Evolutionary conservation across 2,329 filamentous ascomycete species (phyloP).

Genomic region (Daldinia sp.): DNA sequence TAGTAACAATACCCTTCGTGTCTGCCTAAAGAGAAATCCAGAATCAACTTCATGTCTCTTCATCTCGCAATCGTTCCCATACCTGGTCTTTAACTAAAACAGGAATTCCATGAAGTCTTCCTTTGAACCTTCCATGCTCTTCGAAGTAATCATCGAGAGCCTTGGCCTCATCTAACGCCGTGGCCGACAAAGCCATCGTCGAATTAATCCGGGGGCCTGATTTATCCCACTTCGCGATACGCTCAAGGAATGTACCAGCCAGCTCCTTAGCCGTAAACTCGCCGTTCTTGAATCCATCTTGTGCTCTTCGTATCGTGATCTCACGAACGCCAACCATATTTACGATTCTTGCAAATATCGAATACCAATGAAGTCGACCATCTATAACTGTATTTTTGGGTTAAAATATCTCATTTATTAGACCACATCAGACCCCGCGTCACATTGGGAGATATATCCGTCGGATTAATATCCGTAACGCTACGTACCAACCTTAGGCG

Average conservation of each 20-base stretch:
- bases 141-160: constrained; percentile 27
- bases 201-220: constrained; percentile 34
- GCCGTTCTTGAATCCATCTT: constrained; percentile 27
- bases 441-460: not conserved
- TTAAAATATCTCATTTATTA: not conserved
- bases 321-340: constrained; percentile 29
- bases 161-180: constrained; percentile 32
- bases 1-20: constrained; percentile 36
- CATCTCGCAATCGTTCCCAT: not conserved
- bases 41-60: not conserved
- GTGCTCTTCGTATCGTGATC: constrained; percentile 35
- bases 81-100: constrained; percentile 37
- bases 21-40: constrained; percentile 20
- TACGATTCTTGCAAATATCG: not conserved
- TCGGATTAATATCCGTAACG: not conserved
- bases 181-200: constrained; percentile 32
- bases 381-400: not conserved
- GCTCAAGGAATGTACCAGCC: constrained; percentile 20
- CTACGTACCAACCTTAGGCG: too few species aligned
- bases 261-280: constrained; percentile 30
- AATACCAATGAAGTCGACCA: not conserved
- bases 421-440: not conserved
- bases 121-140: constrained; percentile 26
- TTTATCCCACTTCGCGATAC: constrained; percentile 35
- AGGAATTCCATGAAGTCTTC: constrained; percentile 37